Percentiles rank a stretch among this genome's conserved stretches.
Evolutionary conservation across 1,284 basidiomycete species (phyloP).

Genomic region (Leccinum pallidistipes): DNA sequence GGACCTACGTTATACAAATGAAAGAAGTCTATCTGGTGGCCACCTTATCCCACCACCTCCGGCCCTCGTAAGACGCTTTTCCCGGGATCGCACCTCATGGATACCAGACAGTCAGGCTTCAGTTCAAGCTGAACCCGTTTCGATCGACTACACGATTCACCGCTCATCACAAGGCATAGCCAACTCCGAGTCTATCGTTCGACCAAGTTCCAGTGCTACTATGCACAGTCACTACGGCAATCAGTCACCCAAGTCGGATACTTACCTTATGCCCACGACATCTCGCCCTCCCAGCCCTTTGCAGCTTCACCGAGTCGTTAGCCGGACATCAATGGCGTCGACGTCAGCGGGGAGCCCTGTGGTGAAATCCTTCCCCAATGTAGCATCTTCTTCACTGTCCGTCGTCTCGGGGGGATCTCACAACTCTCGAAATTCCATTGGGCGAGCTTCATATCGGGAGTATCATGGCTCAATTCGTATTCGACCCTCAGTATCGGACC

Average conservation of each 20-base stretch:
- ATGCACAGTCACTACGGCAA: background rate
- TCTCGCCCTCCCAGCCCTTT: background rate
- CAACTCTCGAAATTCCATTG: constrained; percentile 17
- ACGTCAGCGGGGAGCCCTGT: background rate
- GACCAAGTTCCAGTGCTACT: background rate
- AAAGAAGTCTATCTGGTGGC: background rate
- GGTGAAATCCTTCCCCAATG: background rate
- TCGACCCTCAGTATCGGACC: constrained; percentile 5
- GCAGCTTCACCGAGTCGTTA: background rate
- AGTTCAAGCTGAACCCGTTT: background rate
- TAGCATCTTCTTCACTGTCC: background rate
- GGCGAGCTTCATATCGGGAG: constrained; percentile 26
- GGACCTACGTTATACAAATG: background rate
- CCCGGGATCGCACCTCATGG: background rate
- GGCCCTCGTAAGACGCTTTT: background rate
- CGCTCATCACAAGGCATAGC: background rate
- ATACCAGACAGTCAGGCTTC: background rate
- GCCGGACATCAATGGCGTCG: background rate
- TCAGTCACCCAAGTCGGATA: background rate
- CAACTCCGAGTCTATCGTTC: background rate
- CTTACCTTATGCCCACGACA: background rate
- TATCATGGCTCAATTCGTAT: constrained; percentile 20
- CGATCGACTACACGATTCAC: background rate
- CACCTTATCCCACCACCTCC: background rate
- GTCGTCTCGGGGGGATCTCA: background rate